These are phyloP conservation scores for Pseudogymnoascus sp. DNA, from an alignment of 2,329 filamentous ascomycete genomes.

Conservation along the genomic window DNA sequence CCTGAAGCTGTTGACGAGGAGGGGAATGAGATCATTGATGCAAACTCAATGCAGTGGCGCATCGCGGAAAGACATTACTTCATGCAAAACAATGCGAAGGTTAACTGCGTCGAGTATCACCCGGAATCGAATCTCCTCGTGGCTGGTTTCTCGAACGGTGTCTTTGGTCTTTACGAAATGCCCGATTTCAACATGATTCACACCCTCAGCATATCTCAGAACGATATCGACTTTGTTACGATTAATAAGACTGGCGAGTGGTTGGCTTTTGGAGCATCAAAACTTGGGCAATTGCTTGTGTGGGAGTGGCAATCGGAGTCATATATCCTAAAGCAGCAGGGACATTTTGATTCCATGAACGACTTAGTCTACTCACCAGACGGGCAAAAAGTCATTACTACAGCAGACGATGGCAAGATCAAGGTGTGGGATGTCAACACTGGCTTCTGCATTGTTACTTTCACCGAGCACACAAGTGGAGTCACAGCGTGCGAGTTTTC, in stretches of 20 bases:
- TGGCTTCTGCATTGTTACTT: conserved; percentile 96
- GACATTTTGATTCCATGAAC: conserved; percentile 95
- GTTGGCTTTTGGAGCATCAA: conserved; percentile 93
- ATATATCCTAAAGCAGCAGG: conserved; percentile 96
- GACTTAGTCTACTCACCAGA: conserved; percentile 87
- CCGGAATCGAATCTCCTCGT: conserved; percentile 84
- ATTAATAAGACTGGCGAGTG: conserved; percentile 94
- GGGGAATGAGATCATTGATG: conserved; percentile 50
- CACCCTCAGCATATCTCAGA: conserved; percentile 87
- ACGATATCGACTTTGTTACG: conserved; percentile 88
- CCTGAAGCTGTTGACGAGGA: conserved; percentile 47
- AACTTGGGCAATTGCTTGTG: conserved; percentile 88
- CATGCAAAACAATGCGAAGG: conserved; percentile 78
- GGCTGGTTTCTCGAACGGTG: conserved; percentile 87
- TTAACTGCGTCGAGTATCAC: conserved; percentile 88
- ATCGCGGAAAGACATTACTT: conserved; percentile 91
- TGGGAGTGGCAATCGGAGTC: conserved; percentile 99
- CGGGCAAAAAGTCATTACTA: conserved; percentile 85
- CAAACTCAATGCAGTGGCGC: conserved; percentile 73
- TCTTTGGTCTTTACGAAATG: conserved; percentile 91
- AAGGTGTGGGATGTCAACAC: conserved; percentile 98
- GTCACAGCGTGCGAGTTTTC: conserved; percentile 94
- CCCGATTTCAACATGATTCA: conserved; percentile 95
- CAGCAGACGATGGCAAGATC: conserved; percentile 93
- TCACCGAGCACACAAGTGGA: conserved; percentile 91